Evolutionary conservation across 2,329 filamentous ascomycete genomes (phyloP).

Genomic region (Fusarium nisikadoi): DNA sequence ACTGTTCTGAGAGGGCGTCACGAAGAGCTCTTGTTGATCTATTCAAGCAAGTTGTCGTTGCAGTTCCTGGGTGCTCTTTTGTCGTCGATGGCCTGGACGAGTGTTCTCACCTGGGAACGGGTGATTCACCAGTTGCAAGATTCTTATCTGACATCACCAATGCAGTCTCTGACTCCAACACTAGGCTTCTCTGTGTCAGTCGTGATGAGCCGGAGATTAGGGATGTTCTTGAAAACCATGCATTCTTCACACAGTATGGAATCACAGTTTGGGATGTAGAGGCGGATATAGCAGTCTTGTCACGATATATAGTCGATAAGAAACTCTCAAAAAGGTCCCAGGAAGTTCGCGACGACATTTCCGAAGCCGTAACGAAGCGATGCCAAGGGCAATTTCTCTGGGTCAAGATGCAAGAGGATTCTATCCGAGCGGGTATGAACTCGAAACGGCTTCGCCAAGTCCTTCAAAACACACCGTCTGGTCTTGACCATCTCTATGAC

Average conservation of each 20-base stretch:
- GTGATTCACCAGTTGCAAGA: not conserved
- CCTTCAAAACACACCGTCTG: slow-evolving; percentile 44
- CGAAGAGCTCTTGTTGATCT: slow-evolving; percentile 30
- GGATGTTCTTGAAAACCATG: slow-evolving; percentile 6
- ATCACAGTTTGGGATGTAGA: slow-evolving; percentile 30
- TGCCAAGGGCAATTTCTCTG: slow-evolving; percentile 51
- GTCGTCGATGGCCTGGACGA: slow-evolving; percentile 52
- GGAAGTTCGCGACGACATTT: slow-evolving; percentile 33
- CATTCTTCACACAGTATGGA: not conserved
- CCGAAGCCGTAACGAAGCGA: slow-evolving; percentile 41
- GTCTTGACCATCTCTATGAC: slow-evolving; percentile 46
- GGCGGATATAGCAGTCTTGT: slow-evolving; percentile 38
- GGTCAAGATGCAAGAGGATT: slow-evolving; percentile 46
- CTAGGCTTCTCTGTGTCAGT: slow-evolving; percentile 42
- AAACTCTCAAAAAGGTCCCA: slow-evolving; percentile 44
- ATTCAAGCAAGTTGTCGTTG: slow-evolving; percentile 28
- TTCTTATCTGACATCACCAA: slow-evolving; percentile 37
- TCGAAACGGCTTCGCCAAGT: slow-evolving; percentile 42
- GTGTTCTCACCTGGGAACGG: slow-evolving; percentile 26
- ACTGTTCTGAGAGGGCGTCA: slow-evolving; percentile 37
- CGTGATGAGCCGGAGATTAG: slow-evolving; percentile 43
- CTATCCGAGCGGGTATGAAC: slow-evolving; percentile 42
- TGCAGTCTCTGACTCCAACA: slow-evolving; percentile 15
- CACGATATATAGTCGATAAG: slow-evolving; percentile 43
- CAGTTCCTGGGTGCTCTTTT: slow-evolving; percentile 37